These are phyloP conservation scores for Pulveroboletus ravenelii DNA, from an alignment of 768 basidiomycete species.

Conservation along the genomic window DNA sequence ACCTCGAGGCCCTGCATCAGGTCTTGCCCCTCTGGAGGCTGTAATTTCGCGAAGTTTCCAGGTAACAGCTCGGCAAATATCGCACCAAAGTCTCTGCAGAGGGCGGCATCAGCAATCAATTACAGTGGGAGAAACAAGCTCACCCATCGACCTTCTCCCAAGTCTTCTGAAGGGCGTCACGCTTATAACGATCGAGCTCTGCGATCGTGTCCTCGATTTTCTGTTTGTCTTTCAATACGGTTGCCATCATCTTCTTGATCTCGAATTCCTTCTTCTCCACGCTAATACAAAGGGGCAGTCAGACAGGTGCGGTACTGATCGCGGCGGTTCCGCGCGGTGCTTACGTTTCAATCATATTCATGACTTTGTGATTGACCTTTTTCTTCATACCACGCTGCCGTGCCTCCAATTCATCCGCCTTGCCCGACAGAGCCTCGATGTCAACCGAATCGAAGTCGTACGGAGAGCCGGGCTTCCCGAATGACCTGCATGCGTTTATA, in stretches of 20 bases:
- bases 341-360: slow-evolving; percentile 93
- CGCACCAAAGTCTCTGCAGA: slow-evolving; percentile 81
- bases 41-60: slow-evolving; percentile 93
- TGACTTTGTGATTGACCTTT: slow-evolving; percentile 92
- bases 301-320: background rate
- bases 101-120: background rate
- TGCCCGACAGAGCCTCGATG: slow-evolving; percentile 52
- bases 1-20: slow-evolving; percentile 95
- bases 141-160: slow-evolving; percentile 95
- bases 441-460: slow-evolving; percentile 77
- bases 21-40: slow-evolving; percentile 90
- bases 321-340: slow-evolving; percentile 18
- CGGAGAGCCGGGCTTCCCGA: slow-evolving; percentile 73
- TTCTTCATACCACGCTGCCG: slow-evolving; percentile 87
- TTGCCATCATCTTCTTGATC: slow-evolving; percentile 83
- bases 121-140: slow-evolving; percentile 19
- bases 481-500: slow-evolving; percentile 48
- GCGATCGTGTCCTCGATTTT: slow-evolving; percentile 94
- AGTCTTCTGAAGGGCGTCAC: slow-evolving; percentile 87
- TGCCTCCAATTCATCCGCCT: slow-evolving; percentile 69
- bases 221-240: slow-evolving; percentile 85
- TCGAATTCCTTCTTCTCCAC: slow-evolving; percentile 89
- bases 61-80: slow-evolving; percentile 96
- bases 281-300: slow-evolving; percentile 36
- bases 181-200: slow-evolving; percentile 90